Conservation (phyloP, 139 green algal genomes). For the Haematococcus lacustris region DNA sequence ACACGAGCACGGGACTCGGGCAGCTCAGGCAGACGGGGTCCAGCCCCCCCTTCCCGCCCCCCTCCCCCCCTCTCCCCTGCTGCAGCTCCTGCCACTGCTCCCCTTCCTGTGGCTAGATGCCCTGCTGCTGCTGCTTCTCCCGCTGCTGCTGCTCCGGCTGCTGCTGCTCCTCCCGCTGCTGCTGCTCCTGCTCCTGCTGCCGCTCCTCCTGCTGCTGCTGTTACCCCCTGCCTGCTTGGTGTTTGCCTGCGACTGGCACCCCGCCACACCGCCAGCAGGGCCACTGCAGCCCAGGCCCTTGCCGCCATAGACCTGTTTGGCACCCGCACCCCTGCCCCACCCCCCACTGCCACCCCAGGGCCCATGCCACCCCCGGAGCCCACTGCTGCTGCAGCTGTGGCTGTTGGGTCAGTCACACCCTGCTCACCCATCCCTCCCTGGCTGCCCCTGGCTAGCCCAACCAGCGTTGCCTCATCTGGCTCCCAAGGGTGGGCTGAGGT, state of each 20-base stretch:
- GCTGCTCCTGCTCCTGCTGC: neutral
- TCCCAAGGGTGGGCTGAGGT: no score
- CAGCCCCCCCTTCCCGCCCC: neutral
- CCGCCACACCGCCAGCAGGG: neutral
- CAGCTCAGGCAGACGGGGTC: neutral
- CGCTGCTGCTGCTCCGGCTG: neutral
- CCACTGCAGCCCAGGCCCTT: no score
- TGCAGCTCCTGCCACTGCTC: neutral
- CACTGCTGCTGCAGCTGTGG: no score
- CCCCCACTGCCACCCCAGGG: no score
- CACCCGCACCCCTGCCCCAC: no score
- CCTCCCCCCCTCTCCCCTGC: neutral
- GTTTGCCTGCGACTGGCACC: neutral
- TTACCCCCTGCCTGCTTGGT: neutral
- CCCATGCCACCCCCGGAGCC: no score
- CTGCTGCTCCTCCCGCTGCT: conserved; percentile 7
- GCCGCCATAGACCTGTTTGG: neutral
- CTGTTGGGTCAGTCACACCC: no score
- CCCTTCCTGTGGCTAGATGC: neutral
- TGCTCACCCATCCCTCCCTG: no score
- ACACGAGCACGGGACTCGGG: no score
- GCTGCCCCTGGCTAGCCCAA: no score
- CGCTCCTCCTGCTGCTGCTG: neutral
- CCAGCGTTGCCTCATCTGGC: no score
- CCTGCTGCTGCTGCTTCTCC: conserved; percentile 7